Evolutionary conservation across 2,329 filamentous ascomycete species (phyloP).

Genomic region (Stachybotrys elegans): DNA sequence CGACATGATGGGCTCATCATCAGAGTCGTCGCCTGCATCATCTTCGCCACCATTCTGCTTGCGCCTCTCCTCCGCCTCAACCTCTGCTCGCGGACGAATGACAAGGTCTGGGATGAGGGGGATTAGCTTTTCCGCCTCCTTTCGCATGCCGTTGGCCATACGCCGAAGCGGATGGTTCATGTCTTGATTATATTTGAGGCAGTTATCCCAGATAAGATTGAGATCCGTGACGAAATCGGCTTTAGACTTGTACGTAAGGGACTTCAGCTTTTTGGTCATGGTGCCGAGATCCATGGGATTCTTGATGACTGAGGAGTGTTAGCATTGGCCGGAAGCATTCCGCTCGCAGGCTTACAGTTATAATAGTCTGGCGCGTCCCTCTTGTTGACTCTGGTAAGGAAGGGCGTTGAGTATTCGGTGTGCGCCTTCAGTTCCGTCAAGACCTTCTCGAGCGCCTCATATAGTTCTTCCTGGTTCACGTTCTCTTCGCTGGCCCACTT

Average conservation of each 20-base stretch:
- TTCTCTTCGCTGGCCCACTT: conserved; percentile 99
- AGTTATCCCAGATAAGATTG: conserved; percentile 96
- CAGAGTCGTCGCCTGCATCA: conserved; percentile 83
- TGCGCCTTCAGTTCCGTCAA: conserved; percentile 95
- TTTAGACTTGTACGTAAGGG: conserved; percentile 77
- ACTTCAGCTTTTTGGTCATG: conserved; percentile 97
- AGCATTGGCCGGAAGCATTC: conserved; percentile 8
- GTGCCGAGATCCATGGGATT: conserved; percentile 95
- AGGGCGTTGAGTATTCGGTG: conserved; percentile 95
- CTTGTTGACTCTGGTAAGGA: conserved; percentile 91
- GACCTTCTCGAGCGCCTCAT: conserved; percentile 95
- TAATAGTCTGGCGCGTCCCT: conserved; percentile 96
- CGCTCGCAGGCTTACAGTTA: conserved; percentile 57
- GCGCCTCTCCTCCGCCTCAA: conserved; percentile 81
- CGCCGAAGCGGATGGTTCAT: conserved; percentile 81
- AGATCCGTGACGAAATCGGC: conserved; percentile 91
- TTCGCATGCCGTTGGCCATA: conserved; percentile 94
- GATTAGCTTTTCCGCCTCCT: conserved; percentile 94
- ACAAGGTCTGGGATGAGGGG: conserved; percentile 90
- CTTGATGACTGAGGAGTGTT: conserved; percentile 66
- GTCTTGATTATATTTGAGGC: conserved; percentile 90
- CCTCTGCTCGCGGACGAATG: conserved; percentile 86
- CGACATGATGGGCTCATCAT: conserved; percentile 98
- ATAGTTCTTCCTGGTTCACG: conserved; percentile 94
- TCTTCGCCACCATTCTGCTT: conserved; percentile 82